Conservation (phyloP, 768 basidiomycete genomes). For the Leccinum subgranulosum region DNA sequence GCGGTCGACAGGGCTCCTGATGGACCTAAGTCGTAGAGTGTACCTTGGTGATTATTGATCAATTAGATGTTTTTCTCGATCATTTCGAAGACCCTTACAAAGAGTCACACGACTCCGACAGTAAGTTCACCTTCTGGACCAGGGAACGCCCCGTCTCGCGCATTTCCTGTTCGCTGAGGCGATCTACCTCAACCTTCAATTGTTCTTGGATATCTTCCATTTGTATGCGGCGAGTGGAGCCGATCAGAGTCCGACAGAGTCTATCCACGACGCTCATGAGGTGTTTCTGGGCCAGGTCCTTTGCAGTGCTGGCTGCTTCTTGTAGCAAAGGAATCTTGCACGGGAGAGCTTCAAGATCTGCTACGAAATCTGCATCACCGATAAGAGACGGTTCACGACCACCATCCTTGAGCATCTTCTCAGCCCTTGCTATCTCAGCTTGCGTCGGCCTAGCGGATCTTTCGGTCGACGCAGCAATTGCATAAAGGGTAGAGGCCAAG, state of each 20-base stretch:
- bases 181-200: constrained; percentile 12
- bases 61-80: background rate
- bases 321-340: constrained; percentile 11
- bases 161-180: constrained; percentile 10
- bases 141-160: constrained; percentile 16
- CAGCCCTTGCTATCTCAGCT: constrained; percentile 10
- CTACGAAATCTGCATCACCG: constrained; percentile 20
- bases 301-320: constrained; percentile 12
- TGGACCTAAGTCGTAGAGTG: constrained; percentile 14
- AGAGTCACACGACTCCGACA: constrained; percentile 1
- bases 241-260: constrained; percentile 12
- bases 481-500: constrained; percentile 17
- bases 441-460: constrained; percentile 7
- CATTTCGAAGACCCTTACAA: background rate
- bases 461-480: background rate
- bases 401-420: constrained; percentile 23
- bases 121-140: constrained; percentile 19
- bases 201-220: constrained; percentile 14
- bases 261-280: constrained; percentile 16
- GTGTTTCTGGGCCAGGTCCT: constrained; percentile 17
- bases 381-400: constrained; percentile 17
- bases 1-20: background rate
- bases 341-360: constrained; percentile 17
- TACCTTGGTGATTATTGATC: constrained; percentile 6
- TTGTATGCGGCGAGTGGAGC: constrained; percentile 11